Conservation (phyloP, 805 yeast species). For the Sungouiozyma ichnusensis region DNA sequence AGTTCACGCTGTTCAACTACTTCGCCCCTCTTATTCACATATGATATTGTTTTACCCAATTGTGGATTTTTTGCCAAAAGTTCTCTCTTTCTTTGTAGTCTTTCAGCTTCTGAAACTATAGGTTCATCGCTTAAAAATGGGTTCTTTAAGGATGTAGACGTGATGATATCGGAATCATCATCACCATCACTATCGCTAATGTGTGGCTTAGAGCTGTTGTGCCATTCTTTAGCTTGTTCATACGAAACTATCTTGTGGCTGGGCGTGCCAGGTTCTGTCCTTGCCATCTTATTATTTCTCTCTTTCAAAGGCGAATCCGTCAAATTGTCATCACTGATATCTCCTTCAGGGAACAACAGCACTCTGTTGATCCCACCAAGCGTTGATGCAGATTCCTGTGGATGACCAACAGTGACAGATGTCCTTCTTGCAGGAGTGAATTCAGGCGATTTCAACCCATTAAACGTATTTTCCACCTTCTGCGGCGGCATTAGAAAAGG, state of each 20-base stretch:
- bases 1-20: conserved; percentile 17
- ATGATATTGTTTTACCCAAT: conserved; percentile 19
- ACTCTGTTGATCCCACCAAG: conserved; percentile 17
- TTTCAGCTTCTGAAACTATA: conserved; percentile 6
- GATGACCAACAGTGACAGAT: conserved; percentile 2
- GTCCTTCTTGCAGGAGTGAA: conserved; percentile 19
- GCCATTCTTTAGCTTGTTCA: conserved; percentile 28
- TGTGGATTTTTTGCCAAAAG: conserved; percentile 14
- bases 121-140: conserved; percentile 11
- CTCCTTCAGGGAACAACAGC: conserved; percentile 13
- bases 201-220: conserved; percentile 14
- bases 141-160: conserved; percentile 4
- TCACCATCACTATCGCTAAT: conserved; percentile 14
- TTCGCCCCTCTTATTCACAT: conserved; percentile 29
- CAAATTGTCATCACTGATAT: conserved; percentile 4
- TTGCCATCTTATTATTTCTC: conserved; percentile 5
- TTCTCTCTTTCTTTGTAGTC: conserved; percentile 8
- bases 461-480: conserved; percentile 3
- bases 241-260: conserved; percentile 27
- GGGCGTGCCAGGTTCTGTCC: conserved; percentile 28
- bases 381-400: conserved; percentile 5
- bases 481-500: conserved; percentile 11
- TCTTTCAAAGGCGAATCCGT: conserved; percentile 2
- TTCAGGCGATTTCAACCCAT: conserved; percentile 26
- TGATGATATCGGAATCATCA: conserved; percentile 3